Evolutionary conservation across 805 yeast genomes (phyloP), one percentile per base, ranked within the genome.

Genomic region (Ogataea paradorogensis): DNA sequence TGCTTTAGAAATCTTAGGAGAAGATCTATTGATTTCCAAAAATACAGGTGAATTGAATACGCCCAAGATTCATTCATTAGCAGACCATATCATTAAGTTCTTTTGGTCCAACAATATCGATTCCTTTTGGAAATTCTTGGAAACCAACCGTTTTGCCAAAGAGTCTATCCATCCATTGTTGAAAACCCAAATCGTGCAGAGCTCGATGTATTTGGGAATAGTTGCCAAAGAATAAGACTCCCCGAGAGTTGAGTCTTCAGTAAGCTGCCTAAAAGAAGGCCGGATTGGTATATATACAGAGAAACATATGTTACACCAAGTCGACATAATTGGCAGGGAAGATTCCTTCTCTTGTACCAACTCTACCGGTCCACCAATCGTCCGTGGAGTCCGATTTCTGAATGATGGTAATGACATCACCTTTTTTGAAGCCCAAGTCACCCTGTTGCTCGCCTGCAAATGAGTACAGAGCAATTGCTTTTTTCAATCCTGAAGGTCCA

Each of bases 281-380:
- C 32, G 32, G 18, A 38, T 37, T 37, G 35, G 35, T 26, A 14
- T 25, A 36, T 36, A 30, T 30, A 29, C 34, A 39, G 13, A 29
- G 13, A 29, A 33, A 25, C n/a, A 30, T n/a, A n/a, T 18, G 22
- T 52, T 58, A 82, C 38, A 80, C 76, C 53, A 90, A 64, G 59
- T 90, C 95, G 30, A 91, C 97, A 58, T 91, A 91, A 61, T 91
- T 91, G 2, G 99, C 99, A 8, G 99, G 99, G 74, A 91, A 91
- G 15, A 90, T 90, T 30, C 99, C 99, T 53, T 86, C 87, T 46
- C 66, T 66, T 9, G 95, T 91, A 51, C 84, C 85, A 39, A 80
- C 69, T 59, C 84, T 80, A 20, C 99, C 99, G 0, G 96, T 88
- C 99, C 99, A 93, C 99, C 99, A 93, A 61, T 93, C 98, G 61